Evolutionary conservation across 805 yeast genomes (phyloP).

Genomic region (Candida nemodendra): DNA sequence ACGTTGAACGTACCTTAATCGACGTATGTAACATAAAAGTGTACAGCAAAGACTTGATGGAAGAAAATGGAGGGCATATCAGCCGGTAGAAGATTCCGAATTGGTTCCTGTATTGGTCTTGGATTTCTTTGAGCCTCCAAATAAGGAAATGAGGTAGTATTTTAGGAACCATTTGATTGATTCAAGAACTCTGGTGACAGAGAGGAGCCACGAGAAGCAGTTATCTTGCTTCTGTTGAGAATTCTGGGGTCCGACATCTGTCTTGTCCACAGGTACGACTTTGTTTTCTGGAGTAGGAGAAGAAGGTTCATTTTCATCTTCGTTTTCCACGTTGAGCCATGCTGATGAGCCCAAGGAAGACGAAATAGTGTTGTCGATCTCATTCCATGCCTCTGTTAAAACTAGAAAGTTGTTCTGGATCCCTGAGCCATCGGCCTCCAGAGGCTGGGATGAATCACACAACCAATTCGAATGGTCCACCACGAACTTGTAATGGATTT

Average conservation of each 20-base stretch:
- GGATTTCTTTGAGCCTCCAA: conserved; percentile 11
- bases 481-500: conserved; percentile 30
- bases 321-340: conserved; percentile 16
- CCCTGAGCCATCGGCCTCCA: conserved; percentile 26
- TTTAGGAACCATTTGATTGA: conserved; percentile 23
- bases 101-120: neutral
- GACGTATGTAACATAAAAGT: too few relatives aligned
- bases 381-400: conserved; percentile 7
- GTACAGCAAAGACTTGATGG: too few relatives aligned
- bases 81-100: too few relatives aligned
- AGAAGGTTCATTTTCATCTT: conserved; percentile 1
- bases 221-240: conserved; percentile 6
- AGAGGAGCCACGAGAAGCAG: conserved; percentile 18
- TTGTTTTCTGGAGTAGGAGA: neutral
- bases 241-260: neutral
- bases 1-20: too few relatives aligned
- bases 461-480: conserved; percentile 28
- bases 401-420: conserved; percentile 26
- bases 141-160: conserved; percentile 17
- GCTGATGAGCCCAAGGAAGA: conserved; percentile 11
- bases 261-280: neutral
- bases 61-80: too few relatives aligned
- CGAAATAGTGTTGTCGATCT: neutral
- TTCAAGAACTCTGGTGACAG: conserved; percentile 13
- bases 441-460: conserved; percentile 19